Base-by-base conservation (phyloP, 768 basidiomycete species). In the Panus rudis region DNA sequence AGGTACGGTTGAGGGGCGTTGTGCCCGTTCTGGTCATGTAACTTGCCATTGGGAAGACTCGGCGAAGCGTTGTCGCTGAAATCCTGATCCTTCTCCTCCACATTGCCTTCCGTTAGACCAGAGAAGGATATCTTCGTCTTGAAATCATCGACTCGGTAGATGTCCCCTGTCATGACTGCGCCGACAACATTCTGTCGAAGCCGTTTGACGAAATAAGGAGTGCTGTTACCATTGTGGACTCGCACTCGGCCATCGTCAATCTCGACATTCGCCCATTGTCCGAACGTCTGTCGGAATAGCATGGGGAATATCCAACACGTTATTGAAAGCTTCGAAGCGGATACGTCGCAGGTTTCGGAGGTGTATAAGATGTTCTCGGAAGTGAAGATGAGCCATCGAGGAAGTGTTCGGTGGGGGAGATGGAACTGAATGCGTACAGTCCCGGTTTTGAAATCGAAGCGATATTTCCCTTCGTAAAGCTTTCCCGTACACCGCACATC, bases 281-380 rank as follows among this genome's bases (percentile, higher is more conserved):
- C 65, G 4, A 63, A 59, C 10, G 66, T 65, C 43, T 63, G 57
- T 16, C 64, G 48, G 42, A 66, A 65, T 37, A 63, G 49, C 6
- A 60, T 50, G 4, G 72, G 72, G 50, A 69, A 65, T 43, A 73
- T 47, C 59, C 64, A 68, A 22, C 69, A 37, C 16, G 57, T 54
- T 19, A 56, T 45, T 16, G 56, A 39, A 8, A 64, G 14, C 12
- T 34, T 27, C 4, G 47, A 37, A 11, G 62, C 37, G 25, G 57
- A 53, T 25, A 61, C 39, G 47, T 58, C 45, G 37, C 46, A 55
- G 14, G 52, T 48, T 4, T 45, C 25, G 34, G 67, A 65, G 33
- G 49, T 51, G 50, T 65, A 68, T 26, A 64, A 53, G 31, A 64
- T 57, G 31, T 59, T 52, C 17, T 56, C 17, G 16, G 55, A 46